Evolutionary conservation across 345 rosid species (phyloP).

Genomic region (Populus davidiana): DNA sequence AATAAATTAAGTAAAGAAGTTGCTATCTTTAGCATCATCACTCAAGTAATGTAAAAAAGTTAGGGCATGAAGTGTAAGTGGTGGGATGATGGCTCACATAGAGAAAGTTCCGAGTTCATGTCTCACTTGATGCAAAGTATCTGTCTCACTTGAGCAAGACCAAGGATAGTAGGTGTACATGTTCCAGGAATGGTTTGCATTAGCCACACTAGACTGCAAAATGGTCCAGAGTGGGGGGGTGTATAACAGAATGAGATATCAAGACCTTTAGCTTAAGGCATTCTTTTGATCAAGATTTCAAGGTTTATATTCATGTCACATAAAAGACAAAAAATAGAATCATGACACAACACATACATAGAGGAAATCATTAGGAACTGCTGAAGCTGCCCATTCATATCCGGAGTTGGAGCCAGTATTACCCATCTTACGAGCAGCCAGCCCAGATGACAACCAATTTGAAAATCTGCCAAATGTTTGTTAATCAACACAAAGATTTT

Average conservation of each 20-base stretch:
- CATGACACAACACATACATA: conserved; percentile 50
- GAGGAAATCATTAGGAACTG: conserved; percentile 70
- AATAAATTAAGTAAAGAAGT: neutral
- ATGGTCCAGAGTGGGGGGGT: neutral
- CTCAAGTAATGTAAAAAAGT: neutral
- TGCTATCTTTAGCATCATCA: neutral
- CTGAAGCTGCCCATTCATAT: conserved; percentile 85
- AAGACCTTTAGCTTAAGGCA: neutral
- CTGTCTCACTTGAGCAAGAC: neutral
- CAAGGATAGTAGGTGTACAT: neutral
- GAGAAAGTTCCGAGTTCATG: neutral
- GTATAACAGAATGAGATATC: neutral
- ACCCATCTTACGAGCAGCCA: conserved; percentile 57
- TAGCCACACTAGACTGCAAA: neutral
- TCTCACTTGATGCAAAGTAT: neutral
- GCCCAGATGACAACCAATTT: conserved; percentile 81
- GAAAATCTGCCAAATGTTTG: conserved; percentile 52
- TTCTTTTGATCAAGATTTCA: neutral
- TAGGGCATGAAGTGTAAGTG: neutral
- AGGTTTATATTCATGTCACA: neutral
- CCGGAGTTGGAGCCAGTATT: conserved; percentile 58
- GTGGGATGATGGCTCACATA: neutral
- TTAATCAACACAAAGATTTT: neutral
- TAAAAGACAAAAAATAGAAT: conserved; percentile 17
- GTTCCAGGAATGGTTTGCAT: neutral